Evolutionary conservation across 139 green algal genomes (phyloP).

Genomic region (Tetraselmis striata): DNA sequence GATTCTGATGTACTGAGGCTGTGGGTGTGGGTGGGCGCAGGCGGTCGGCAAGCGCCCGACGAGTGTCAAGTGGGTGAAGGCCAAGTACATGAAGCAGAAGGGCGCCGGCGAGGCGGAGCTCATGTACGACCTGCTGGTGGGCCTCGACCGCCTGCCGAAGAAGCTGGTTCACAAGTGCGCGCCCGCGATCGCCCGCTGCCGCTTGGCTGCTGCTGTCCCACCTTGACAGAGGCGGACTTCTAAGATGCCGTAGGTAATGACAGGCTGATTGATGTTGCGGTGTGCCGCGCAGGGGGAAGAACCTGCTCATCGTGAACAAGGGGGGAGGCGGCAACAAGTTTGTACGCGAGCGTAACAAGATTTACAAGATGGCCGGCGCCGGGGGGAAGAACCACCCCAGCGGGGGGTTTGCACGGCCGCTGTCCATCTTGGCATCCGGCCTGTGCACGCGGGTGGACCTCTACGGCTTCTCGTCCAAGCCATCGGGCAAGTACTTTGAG

Average conservation of each 20-base stretch:
- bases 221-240: no score
- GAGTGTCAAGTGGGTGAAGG: conserved; percentile 9
- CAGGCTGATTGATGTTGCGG: neutral
- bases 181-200: no score
- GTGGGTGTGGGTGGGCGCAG: no score
- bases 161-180: neutral
- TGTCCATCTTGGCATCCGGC: conserved; percentile 1
- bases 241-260: neutral
- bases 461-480: conserved; percentile 2
- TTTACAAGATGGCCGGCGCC: neutral
- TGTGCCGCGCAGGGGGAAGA: neutral
- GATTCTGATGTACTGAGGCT: no score
- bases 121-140: conserved; percentile 6
- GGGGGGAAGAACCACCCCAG: conserved; percentile 6
- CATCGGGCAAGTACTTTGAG: conserved; percentile 11
- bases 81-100: conserved; percentile 3
- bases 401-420: conserved; percentile 1
- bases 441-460: conserved; percentile 11
- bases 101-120: neutral
- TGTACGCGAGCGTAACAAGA: neutral
- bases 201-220: no score
- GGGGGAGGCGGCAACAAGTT: neutral
- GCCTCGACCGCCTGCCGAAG: conserved; percentile 2
- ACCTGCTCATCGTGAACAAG: conserved; percentile 1
- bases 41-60: neutral